Conservation (phyloP, 805 yeast genomes). For the Brettanomyces custersianus region DNA sequence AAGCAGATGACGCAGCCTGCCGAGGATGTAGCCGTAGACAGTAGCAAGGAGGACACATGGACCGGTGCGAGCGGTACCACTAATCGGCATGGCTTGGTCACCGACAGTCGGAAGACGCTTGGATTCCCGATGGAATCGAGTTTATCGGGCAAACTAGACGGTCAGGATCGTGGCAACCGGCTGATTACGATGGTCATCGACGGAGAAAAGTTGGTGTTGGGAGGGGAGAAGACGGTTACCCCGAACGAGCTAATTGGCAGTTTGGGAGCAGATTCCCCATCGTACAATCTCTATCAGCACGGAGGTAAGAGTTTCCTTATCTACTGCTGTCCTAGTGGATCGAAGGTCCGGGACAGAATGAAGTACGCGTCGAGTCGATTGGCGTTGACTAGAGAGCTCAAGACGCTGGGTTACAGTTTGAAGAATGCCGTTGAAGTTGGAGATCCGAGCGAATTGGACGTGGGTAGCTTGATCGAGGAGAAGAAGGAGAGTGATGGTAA, state of each 20-base stretch:
- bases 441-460: constrained; percentile 59
- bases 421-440: constrained; percentile 58
- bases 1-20: constrained; percentile 49
- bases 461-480: constrained; percentile 10
- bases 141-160: constrained; percentile 1
- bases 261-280: constrained; percentile 40
- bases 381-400: constrained; percentile 47
- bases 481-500: neutral
- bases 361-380: constrained; percentile 75
- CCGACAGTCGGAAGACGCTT: constrained; percentile 30
- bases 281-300: constrained; percentile 46
- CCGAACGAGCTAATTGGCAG: constrained; percentile 13
- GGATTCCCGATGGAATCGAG: constrained; percentile 2
- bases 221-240: neutral
- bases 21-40: constrained; percentile 15
- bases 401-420: constrained; percentile 28
- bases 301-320: constrained; percentile 45
- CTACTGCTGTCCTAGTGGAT: constrained; percentile 84
- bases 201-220: constrained; percentile 2
- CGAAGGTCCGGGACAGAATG: constrained; percentile 88
- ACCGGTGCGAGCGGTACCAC: constrained; percentile 10
- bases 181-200: constrained; percentile 1
- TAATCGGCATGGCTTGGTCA: neutral
- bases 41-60: constrained; percentile 40
- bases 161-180: neutral